Conservation (phyloP, 768 basidiomycete species). For the Termitomyces sp. region DNA sequence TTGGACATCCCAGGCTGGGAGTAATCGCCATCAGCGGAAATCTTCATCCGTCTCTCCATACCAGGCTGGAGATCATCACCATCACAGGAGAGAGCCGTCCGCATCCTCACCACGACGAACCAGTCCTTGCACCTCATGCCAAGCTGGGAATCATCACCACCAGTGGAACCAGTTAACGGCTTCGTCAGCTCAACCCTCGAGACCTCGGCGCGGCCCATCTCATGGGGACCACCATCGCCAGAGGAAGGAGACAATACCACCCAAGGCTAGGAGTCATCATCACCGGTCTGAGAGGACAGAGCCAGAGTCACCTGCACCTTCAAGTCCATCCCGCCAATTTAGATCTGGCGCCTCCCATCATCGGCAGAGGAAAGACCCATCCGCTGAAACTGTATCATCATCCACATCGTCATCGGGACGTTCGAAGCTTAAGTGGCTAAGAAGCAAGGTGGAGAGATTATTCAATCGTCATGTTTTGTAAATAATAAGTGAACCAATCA, state of each 20-base stretch:
- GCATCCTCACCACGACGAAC: not conserved
- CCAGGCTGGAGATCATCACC: not conserved
- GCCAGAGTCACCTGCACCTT: too few relatives aligned
- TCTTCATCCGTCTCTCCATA: not conserved
- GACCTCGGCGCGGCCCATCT: too few relatives aligned
- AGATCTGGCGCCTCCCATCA: too few relatives aligned
- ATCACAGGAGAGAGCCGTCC: not conserved
- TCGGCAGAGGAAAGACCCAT: not conserved
- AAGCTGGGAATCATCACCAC: too few relatives aligned
- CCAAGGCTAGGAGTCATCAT: too few relatives aligned
- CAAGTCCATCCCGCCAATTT: too few relatives aligned
- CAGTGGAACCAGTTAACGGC: not conserved
- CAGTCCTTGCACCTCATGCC: not conserved
- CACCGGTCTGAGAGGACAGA: too few relatives aligned
- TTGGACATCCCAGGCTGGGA: not conserved
- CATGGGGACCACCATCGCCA: too few relatives aligned
- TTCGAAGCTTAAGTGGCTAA: not conserved
- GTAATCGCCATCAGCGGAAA: not conserved
- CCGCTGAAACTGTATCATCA: too few relatives aligned
- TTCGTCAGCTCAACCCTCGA: too few relatives aligned
- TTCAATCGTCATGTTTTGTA: not conserved
- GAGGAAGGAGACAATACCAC: too few relatives aligned
- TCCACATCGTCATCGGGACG: not conserved
- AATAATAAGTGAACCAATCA: too few relatives aligned
- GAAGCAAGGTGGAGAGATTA: not conserved